A percentile compares a stretch with the other conserved stretches of the same genome.
These are phyloP conservation scores for Candida coquimbonensis DNA, from an alignment of 805 yeast species.

Conservation along the genomic window DNA sequence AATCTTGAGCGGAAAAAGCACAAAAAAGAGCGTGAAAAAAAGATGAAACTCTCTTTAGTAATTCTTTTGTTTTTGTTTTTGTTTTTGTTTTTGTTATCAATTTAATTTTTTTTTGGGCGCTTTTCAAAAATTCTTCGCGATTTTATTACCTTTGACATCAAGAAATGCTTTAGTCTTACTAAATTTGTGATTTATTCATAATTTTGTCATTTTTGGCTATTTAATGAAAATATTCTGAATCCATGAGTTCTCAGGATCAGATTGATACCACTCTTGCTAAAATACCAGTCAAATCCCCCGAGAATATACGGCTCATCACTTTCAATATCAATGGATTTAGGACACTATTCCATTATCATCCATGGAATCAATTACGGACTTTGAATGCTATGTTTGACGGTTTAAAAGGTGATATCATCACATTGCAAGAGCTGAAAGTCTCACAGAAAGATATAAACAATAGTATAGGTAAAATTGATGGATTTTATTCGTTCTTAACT, in stretches of 20 bases:
- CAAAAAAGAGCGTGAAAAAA: too few species aligned
- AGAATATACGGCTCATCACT: conserved; percentile 30
- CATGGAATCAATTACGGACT: conserved; percentile 56
- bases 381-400: conserved; percentile 37
- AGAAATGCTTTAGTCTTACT: too few species aligned
- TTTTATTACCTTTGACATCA: too few species aligned
- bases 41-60: background rate
- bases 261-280: background rate
- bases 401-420: conserved; percentile 67
- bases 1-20: too few species aligned
- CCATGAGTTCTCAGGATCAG: background rate
- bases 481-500: conserved; percentile 60
- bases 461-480: conserved; percentile 44
- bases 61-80: background rate
- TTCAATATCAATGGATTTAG: conserved; percentile 84
- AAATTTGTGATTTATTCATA: too few species aligned
- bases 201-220: too few species aligned
- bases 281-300: background rate
- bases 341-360: conserved; percentile 74
- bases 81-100: too few species aligned
- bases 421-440: conserved; percentile 82
- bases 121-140: background rate
- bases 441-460: conserved; percentile 41
- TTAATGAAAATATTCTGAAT: background rate
- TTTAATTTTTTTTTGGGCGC: background rate